Evolutionary conservation across 495 filamentous ascomycete genomes (phyloP), one percentile per base, ranked within the genome.

Genomic region (Penicillium macrosclerotiorum): DNA sequence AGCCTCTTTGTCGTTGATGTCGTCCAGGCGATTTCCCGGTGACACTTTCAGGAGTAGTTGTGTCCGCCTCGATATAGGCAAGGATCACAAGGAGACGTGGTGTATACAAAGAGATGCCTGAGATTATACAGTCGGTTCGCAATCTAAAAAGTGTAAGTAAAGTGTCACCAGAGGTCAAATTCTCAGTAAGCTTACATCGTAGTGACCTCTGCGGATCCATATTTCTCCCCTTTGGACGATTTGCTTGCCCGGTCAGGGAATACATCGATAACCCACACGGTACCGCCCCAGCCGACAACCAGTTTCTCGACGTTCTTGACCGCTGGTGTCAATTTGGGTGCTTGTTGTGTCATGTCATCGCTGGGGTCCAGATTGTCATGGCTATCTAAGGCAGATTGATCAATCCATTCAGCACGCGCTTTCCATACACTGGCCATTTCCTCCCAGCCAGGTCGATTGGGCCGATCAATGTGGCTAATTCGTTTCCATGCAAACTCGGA

Each of bases 361-460:
- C 77, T 68, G 0, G 63, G 58, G n/a, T 60, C 62, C 30, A 81
- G 77, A 27, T 75, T 71, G 39, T 81, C 73, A 18, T 83, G 77
- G 4, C 67, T 72, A 47, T 89, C 85, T 14, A 96, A 68, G 1
- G 77, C 72, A 50, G 81, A 77, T 54, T 93, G 84, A 55, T 96
- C 88, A 31, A 97, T 80, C 93, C 93, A 98, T 58, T 97, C 90
- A 1, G 82, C 80, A 11, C 89, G 78, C 12, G 84, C 88, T 65
- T 92, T 97, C 88, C 94, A 95, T 7, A 96, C 88, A 23, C 84
- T 76, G 1, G 89, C 89, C 89, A 96, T 94, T 35, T 96, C 92
- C 45, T 95, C 89, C 86, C 90, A 96, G 29, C 81, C 82, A 0
- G 82, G 79, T 12, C 80, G 79, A 45, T 86, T 85, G 2, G 90